Evolutionary conservation across 129 eudicot genomes (phyloP), one percentile per base, ranked within the genome.

Genomic region (Flaveria robusta): DNA sequence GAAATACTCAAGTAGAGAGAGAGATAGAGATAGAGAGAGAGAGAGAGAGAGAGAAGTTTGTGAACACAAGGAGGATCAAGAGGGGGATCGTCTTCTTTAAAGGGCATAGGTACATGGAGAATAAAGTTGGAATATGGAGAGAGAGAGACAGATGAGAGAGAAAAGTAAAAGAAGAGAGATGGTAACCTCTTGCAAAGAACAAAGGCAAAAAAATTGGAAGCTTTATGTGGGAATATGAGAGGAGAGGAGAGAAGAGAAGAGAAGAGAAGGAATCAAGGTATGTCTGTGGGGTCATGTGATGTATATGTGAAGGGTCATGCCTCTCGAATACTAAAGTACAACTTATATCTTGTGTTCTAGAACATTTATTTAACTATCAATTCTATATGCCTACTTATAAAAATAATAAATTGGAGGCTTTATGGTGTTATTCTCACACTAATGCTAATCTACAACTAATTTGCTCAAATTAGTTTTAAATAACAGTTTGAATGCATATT

Each of bases 51-150:
- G n/a, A 66, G 79, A 73, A 80, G 87, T 81, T 88, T 86, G 88
- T 82, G 96, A 89, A 87, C 87, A 89, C 92, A 85, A 87, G 86
- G 85, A 86, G 91, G 97, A 92, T 89, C 83, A 70, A 77, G 90
- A 58, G 87, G 83, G 86, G 80, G 84, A 72, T 81, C 72, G 83
- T 78, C 79, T 84, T 77, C 83, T 87, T 87, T 92, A 84, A 86
- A 85, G 91, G 90, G 85, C 81, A 58, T 87, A 24, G 85, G 83
- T 80, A 80, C 77, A 81, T 87, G 81, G 86, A 83, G 96, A 85
- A 89, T 89, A 89, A 89, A 92, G 93, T 80, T 78, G 80, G 75
- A 76, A 80, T 87, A 78, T 84, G 77, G 86, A 75, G 77, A 81
- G 83, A 59, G 74, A 26, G 81, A 72, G 74, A 23, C 66, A 77